Evolutionary conservation across 805 yeast species (phyloP).

Genomic region (Saturnispora saitoi): DNA sequence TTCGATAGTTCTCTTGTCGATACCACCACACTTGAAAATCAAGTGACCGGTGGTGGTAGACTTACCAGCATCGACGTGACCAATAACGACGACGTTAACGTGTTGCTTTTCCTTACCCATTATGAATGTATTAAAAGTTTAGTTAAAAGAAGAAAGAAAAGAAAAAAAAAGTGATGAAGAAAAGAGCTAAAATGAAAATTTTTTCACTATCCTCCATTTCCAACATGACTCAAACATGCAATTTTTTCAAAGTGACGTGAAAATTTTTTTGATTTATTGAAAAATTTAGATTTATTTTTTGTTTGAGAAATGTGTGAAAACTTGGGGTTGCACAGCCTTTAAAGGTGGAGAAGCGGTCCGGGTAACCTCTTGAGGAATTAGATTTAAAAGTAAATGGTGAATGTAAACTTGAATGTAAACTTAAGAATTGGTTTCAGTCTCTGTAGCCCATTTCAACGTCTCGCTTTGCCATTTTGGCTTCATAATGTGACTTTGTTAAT

Average conservation of each 20-base stretch:
- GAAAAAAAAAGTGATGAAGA: constrained; percentile 1
- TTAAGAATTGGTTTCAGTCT: neutral
- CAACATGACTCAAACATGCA: neutral
- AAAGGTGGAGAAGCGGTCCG: neutral
- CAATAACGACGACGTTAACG: constrained; percentile 99
- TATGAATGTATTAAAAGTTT: constrained; percentile 6
- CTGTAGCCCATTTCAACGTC: neutral
- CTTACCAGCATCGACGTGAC: constrained; percentile 99
- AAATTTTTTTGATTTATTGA: no score
- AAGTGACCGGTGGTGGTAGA: constrained; percentile 99
- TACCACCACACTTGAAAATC: constrained; percentile 95
- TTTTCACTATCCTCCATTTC: neutral
- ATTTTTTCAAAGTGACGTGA: neutral
- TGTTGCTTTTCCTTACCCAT: constrained; percentile 93
- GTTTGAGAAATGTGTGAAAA: neutral
- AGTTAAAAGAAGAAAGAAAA: neutral
- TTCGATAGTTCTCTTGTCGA: constrained; percentile 87
- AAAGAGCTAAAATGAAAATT: neutral
- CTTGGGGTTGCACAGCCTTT: neutral
- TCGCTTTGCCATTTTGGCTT: constrained; percentile 1
- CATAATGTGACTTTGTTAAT: constrained; percentile 23
- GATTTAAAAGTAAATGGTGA: neutral
- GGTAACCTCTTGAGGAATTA: neutral
- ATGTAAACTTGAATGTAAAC: neutral
- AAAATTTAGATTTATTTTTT: neutral